Conservation (phyloP, 176 grass and related monocot species). For the Ensete ventricosum region DNA sequence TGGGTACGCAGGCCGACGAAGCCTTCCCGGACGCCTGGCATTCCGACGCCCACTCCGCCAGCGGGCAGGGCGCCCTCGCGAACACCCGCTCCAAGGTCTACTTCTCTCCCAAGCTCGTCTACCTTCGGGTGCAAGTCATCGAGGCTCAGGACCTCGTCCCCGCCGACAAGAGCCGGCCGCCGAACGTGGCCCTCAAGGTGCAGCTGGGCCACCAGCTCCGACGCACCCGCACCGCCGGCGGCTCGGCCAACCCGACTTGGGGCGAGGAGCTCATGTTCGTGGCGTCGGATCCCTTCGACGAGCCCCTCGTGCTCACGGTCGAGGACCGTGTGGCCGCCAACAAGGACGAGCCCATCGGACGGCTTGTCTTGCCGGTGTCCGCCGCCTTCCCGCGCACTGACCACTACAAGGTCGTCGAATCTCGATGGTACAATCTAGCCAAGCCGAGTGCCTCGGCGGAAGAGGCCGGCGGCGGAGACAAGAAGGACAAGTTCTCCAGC, state of each 20-base stretch:
- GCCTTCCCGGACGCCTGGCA: constrained; percentile 75
- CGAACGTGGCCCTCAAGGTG: constrained; percentile 32
- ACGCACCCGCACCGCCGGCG: constrained; percentile 23
- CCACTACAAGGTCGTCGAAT: constrained; percentile 27
- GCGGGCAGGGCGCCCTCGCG: constrained; percentile 11
- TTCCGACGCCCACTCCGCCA: constrained; percentile 51
- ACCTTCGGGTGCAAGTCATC: constrained; percentile 45
- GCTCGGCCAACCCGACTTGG: constrained; percentile 43
- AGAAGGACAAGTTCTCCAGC: constrained; percentile 42
- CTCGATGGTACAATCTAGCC: constrained; percentile 60
- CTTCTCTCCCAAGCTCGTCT: constrained; percentile 57
- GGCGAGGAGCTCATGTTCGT: constrained; percentile 85
- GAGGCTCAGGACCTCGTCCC: constrained; percentile 58
- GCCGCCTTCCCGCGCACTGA: constrained; percentile 28
- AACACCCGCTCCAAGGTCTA: constrained; percentile 69
- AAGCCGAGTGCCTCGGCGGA: constrained; percentile 24
- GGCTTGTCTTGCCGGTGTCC: constrained; percentile 29
- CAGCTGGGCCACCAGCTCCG: constrained; percentile 43
- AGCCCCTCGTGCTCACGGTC: constrained; percentile 60
- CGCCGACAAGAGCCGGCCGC: constrained; percentile 29
- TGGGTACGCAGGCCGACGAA: constrained; percentile 77
- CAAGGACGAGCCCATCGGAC: constrained; percentile 40
- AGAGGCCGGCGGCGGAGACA: constrained; percentile 22
- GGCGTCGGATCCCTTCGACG: constrained; percentile 58
- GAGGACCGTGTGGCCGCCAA: constrained; percentile 45